Percentiles rank a stretch among this genome's conserved stretches.
Evolutionary conservation across 1,284 basidiomycete species (phyloP).

Genomic region (Austroboletus rostrupii): DNA sequence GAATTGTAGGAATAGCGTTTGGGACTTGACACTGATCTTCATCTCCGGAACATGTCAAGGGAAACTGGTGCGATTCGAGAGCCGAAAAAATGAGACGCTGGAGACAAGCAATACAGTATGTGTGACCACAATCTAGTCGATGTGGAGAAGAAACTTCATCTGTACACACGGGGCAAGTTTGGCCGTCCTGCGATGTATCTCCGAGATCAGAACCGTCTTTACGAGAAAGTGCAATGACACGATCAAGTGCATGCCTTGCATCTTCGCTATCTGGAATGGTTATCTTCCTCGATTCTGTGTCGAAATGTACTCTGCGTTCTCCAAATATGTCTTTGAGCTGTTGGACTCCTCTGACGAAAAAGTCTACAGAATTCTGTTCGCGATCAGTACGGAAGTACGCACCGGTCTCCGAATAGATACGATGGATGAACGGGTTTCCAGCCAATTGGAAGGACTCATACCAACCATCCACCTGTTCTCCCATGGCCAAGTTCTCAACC

Average conservation of each 20-base stretch:
- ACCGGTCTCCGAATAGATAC: slow-evolving; percentile 33
- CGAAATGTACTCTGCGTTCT: slow-evolving; percentile 43
- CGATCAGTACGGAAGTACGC: slow-evolving; percentile 42
- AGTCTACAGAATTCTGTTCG: slow-evolving; percentile 40
- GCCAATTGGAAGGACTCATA: slow-evolving; percentile 36
- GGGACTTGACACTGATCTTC: slow-evolving; percentile 42
- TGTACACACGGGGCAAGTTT: slow-evolving; percentile 50
- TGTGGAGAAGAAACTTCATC: slow-evolving; percentile 42
- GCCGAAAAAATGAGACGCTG: slow-evolving; percentile 48
- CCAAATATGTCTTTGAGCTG: slow-evolving; percentile 46
- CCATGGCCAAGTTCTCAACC: slow-evolving; percentile 49
- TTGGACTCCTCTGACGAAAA: slow-evolving; percentile 46
- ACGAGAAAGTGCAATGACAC: slow-evolving; percentile 40
- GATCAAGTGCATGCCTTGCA: slow-evolving; percentile 39
- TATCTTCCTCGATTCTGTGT: slow-evolving; percentile 35
- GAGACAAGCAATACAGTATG: slow-evolving; percentile 51
- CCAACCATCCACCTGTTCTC: slow-evolving; percentile 47
- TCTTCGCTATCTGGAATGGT: slow-evolving; percentile 49
- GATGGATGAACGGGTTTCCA: slow-evolving; percentile 33
- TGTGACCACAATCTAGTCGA: slow-evolving; percentile 47
- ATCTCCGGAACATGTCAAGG: slow-evolving; percentile 51
- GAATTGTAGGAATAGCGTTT: slow-evolving; percentile 48
- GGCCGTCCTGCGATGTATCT: slow-evolving; percentile 40
- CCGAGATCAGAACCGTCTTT: slow-evolving; percentile 40
- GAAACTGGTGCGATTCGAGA: slow-evolving; percentile 41